Evolutionary conservation across 2,329 filamentous ascomycete species (phyloP).

Genomic region (Furcasterigmium sp.): DNA sequence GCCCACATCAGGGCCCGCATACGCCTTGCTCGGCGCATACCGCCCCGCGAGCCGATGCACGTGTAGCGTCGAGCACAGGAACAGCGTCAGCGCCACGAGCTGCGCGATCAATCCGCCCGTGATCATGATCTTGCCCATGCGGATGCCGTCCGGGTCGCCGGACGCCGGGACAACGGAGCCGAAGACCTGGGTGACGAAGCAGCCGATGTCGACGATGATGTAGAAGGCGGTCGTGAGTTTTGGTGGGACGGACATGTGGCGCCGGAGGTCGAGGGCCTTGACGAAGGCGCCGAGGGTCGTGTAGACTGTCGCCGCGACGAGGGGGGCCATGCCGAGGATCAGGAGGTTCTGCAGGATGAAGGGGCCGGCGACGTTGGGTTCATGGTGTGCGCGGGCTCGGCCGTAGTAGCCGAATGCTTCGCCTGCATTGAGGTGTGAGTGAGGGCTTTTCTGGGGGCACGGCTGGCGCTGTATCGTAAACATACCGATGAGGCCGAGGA

Average conservation of each 20-base stretch:
- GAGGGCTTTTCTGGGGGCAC: no score
- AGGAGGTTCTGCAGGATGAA: slow-evolving; percentile 32
- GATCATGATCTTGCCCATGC: slow-evolving; percentile 14
- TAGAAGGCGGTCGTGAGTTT: slow-evolving; percentile 38
- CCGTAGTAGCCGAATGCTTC: slow-evolving; percentile 11
- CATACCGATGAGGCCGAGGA: not conserved
- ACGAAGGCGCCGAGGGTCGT: slow-evolving; percentile 32
- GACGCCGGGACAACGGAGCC: slow-evolving; percentile 22
- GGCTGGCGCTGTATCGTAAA: not conserved
- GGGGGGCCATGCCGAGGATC: slow-evolving; percentile 29
- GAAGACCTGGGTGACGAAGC: slow-evolving; percentile 34
- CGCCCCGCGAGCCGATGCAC: slow-evolving; percentile 1
- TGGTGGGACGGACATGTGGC: slow-evolving; percentile 28
- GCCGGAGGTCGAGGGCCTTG: slow-evolving; percentile 24
- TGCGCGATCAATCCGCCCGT: slow-evolving; percentile 39
- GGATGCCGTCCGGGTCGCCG: slow-evolving; percentile 9
- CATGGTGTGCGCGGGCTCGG: slow-evolving; percentile 2
- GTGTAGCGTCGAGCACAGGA: slow-evolving; percentile 18
- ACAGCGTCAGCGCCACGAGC: slow-evolving; percentile 43
- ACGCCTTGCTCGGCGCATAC: not conserved
- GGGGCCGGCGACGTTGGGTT: slow-evolving; percentile 9
- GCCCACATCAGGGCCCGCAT: no score
- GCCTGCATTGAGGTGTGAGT: slow-evolving; percentile 1
- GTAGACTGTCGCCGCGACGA: slow-evolving; percentile 36
- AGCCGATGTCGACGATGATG: slow-evolving; percentile 39